These are phyloP conservation scores for Microthyrium microscopicum DNA, from an alignment of 2,329 filamentous ascomycete genomes.

Conservation along the genomic window DNA sequence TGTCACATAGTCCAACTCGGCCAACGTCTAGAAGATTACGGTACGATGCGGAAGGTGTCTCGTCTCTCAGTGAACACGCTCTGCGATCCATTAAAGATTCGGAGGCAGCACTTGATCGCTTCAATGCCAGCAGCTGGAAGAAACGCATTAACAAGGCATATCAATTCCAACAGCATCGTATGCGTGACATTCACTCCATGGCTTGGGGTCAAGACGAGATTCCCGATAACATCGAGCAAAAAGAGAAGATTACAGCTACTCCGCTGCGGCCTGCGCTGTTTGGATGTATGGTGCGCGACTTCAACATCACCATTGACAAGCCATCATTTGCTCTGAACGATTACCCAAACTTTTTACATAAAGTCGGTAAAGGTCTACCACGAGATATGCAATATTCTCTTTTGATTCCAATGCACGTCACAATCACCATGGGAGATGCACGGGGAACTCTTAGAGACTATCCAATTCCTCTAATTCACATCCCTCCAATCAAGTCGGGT, in stretches of 20 bases:
- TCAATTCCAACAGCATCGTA: conserved; percentile 50
- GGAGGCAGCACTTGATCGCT: conserved; percentile 52
- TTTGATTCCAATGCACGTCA: conserved; percentile 75
- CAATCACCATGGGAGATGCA: conserved; percentile 79
- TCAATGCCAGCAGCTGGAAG: conserved; percentile 88
- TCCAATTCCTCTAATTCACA: conserved; percentile 77
- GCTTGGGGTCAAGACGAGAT: conserved; percentile 74
- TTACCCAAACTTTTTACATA: conserved; percentile 68
- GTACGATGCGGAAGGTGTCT: conserved; percentile 69
- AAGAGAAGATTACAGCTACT: conserved; percentile 71
- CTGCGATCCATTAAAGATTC: conserved; percentile 65
- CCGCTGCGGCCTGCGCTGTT: conserved; percentile 73
- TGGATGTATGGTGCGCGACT: conserved; percentile 63
- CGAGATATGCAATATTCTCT: conserved; percentile 79
- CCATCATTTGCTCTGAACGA: conserved; percentile 76
- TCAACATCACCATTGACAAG: conserved; percentile 77
- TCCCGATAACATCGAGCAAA: conserved; percentile 66
- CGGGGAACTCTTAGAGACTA: conserved; percentile 82
- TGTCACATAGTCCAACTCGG: neutral
- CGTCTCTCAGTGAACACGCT: conserved; percentile 53
- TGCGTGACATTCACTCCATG: conserved; percentile 59
- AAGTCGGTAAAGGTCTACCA: conserved; percentile 93
- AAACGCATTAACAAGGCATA: conserved; percentile 68
- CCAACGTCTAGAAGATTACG: conserved; percentile 28
- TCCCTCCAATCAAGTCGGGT: conserved; percentile 62